Evolutionary conservation across 225 moss, liverwort and hornwort species (phyloP).

Genomic region (Polytrichum formosum): DNA sequence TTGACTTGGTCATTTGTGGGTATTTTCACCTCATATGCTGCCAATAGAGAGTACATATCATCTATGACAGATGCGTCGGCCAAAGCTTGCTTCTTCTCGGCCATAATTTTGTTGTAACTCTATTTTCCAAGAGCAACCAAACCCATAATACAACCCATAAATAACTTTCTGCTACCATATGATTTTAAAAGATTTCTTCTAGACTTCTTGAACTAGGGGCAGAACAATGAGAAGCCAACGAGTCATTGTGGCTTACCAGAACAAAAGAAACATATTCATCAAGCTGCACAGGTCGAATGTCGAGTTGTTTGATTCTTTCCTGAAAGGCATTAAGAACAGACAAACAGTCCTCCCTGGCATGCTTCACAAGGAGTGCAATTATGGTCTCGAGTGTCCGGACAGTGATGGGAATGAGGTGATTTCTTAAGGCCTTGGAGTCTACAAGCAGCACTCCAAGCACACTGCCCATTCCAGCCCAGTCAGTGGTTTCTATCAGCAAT

Average conservation of each 20-base stretch:
- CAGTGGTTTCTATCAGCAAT: neutral
- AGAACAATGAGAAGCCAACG: neutral
- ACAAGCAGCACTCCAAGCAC: constrained; percentile 77
- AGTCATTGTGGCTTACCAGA: constrained; percentile 21
- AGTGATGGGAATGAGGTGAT: constrained; percentile 66
- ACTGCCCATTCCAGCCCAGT: constrained; percentile 26
- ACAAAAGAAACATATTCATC: constrained; percentile 75
- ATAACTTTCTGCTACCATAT: too few relatives aligned
- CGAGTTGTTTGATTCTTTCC: constrained; percentile 55
- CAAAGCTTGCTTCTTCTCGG: constrained; percentile 62
- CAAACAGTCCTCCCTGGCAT: constrained; percentile 64
- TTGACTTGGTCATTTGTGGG: constrained; percentile 87
- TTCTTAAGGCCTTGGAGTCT: constrained; percentile 76
- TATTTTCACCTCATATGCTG: constrained; percentile 84
- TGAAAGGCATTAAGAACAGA: constrained; percentile 40
- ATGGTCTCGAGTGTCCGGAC: constrained; percentile 56
- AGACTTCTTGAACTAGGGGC: neutral
- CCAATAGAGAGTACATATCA: constrained; percentile 82
- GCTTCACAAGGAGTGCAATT: constrained; percentile 55
- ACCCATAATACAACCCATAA: too few relatives aligned
- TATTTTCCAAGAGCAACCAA: constrained; percentile 9
- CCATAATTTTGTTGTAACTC: constrained; percentile 75
- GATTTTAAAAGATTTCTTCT: too few relatives aligned
- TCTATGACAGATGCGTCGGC: constrained; percentile 63
- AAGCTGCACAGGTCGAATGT: constrained; percentile 60